Conservation (phyloP, 345 rosid genomes). For the Viola odorata region DNA sequence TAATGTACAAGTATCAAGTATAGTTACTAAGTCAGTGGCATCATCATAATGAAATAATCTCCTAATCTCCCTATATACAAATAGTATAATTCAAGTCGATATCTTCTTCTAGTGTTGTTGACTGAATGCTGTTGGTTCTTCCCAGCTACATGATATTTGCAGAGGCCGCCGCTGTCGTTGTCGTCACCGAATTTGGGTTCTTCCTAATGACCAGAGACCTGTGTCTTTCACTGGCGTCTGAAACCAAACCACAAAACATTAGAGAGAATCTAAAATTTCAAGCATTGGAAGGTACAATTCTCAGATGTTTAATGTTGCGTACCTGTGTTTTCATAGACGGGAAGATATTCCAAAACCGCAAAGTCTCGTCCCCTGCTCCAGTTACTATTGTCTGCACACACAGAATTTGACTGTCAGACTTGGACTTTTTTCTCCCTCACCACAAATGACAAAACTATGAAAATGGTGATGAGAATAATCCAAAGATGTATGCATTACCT, state of each 20-base stretch:
- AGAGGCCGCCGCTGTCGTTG: background rate
- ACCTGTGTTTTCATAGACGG: conserved; percentile 81
- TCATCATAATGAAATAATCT: too few relatives aligned
- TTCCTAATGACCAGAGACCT: conserved; percentile 90
- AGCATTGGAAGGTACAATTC: background rate
- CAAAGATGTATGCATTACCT: conserved; percentile 29
- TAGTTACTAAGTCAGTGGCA: too few relatives aligned
- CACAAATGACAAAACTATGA: too few relatives aligned
- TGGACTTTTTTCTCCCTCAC: too few relatives aligned
- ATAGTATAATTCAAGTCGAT: too few relatives aligned
- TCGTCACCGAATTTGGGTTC: conserved; percentile 69
- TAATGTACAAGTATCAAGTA: too few relatives aligned
- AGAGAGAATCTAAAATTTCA: background rate
- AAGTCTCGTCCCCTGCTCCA: conserved; percentile 96
- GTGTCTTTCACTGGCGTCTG: conserved; percentile 91
- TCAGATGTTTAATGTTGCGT: conserved; percentile 6
- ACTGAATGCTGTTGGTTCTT: too few relatives aligned
- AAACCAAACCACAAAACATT: conserved; percentile 4
- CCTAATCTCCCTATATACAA: too few relatives aligned
- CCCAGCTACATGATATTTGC: too few relatives aligned
- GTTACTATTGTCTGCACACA: conserved; percentile 74
- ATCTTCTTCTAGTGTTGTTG: too few relatives aligned
- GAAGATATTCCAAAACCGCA: conserved; percentile 90
- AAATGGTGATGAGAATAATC: too few relatives aligned
- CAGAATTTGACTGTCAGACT: background rate